Base-by-base conservation (phyloP, 768 basidiomycete species). In the Boletus subparvulus region DNA sequence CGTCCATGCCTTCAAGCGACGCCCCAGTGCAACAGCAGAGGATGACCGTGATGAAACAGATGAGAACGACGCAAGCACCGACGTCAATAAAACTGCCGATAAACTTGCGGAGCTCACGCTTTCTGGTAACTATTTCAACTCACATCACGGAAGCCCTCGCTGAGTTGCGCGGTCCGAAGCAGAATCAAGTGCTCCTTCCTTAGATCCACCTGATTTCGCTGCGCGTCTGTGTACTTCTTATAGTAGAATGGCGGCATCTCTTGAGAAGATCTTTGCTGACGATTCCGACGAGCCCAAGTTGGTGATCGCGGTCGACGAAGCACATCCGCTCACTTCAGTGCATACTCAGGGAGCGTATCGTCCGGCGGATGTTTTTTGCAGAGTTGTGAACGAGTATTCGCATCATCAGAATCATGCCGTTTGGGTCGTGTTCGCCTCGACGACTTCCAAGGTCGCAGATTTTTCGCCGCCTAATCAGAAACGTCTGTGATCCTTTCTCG, bases 371-470 rank as follows among this genome's bases (percentile, higher is more conserved):
- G 26, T 58, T 2, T 17, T 64, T 0, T 50, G 50, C 42, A 54
- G 52, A 21, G 39, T 51, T 0, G 44, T 59, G 0, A 62, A 51
- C 10, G 16, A 47, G 4, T 62, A 56, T 45, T 65, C 64, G 0
- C 60, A 55, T n/a, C 1, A 26, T 13, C 43, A 6, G 4, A 6
- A 28, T 3, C 3, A 65, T 33, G 44, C 53, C 0, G 43, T 62
- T 16, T 65, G 64, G 64, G 50, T 55, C 1, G 58, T 54, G 13
- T 65, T 65, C 7, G 61, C 51, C 5, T 65, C 64, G 1, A 65
- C 60, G 1, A 53, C 57, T 3, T 62, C 60, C 5, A 55, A 46
- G 7, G 55, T 62, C 1, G 41, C 53, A 0, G 48, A 61, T 41
- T 54, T 65, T 28, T 44, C 53, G 0, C 59, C 46, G 0, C 56